These are phyloP conservation scores for Hemileccinum impolitum DNA, from an alignment of 768 basidiomycete species.

Conservation along the genomic window DNA sequence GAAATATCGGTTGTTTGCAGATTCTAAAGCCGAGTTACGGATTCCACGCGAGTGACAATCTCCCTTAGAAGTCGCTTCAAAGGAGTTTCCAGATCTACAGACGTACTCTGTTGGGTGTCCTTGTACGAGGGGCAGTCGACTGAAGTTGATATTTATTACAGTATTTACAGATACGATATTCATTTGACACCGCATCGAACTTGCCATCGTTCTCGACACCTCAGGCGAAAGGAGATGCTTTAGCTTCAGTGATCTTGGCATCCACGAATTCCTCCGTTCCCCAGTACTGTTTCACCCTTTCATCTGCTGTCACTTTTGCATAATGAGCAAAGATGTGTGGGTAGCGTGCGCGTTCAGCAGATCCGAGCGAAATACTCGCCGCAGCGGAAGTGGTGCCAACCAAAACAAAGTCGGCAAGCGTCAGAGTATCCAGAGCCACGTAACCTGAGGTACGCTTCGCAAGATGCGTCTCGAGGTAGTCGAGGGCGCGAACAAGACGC, in stretches of 20 bases:
- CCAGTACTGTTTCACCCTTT: slow-evolving; percentile 12
- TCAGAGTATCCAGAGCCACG: slow-evolving; percentile 12
- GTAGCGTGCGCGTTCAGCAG: slow-evolving; percentile 12
- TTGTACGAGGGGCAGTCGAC: too few relatives aligned
- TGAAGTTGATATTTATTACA: too few relatives aligned
- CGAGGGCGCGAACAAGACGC: slow-evolving; percentile 6
- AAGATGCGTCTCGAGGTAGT: slow-evolving; percentile 15
- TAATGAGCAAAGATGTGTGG: slow-evolving; percentile 17
- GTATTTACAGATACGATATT: too few relatives aligned
- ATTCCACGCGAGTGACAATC: too few relatives aligned
- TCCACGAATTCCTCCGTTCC: slow-evolving; percentile 7
- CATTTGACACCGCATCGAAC: too few relatives aligned
- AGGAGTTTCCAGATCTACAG: too few relatives aligned
- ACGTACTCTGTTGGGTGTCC: too few relatives aligned
- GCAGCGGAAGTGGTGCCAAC: not conserved
- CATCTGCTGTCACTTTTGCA: slow-evolving; percentile 16
- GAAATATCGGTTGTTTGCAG: too few relatives aligned
- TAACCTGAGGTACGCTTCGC: slow-evolving; percentile 9
- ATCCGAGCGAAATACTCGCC: slow-evolving; percentile 1
- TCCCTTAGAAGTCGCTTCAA: too few relatives aligned
- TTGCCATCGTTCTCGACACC: too few relatives aligned
- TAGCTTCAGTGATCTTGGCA: slow-evolving; percentile 2
- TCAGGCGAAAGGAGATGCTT: too few relatives aligned
- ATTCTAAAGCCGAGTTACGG: too few relatives aligned
- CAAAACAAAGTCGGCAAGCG: slow-evolving; percentile 19